Conservation (phyloP, 805 yeast species). For the Suhomyces sp. region DNA sequence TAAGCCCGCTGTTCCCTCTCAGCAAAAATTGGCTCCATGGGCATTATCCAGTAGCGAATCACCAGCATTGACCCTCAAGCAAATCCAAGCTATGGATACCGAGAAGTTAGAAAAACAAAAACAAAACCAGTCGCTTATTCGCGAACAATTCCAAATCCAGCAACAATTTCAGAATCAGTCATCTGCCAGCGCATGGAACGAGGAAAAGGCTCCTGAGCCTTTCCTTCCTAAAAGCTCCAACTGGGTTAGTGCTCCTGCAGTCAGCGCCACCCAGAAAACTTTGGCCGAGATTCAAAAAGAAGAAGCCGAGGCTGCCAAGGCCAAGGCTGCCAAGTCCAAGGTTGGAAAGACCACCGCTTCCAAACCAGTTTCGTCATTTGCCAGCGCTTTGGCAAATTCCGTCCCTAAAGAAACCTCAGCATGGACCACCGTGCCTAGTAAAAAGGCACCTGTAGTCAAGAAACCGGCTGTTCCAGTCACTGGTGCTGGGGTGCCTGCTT, state of each 20-base stretch:
- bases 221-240: conserved; percentile 41
- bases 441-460: conserved; percentile 35
- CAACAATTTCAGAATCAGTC: conserved; percentile 12
- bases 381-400: conserved; percentile 30
- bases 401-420: conserved; percentile 27
- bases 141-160: conserved; percentile 20
- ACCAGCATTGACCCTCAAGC: conserved; percentile 47
- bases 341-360: conserved; percentile 6
- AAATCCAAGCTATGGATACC: conserved; percentile 51
- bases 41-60: conserved; percentile 31
- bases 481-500: conserved; percentile 17
- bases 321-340: conserved; percentile 20
- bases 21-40: conserved; percentile 50
- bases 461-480: conserved; percentile 16
- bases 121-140: conserved; percentile 34
- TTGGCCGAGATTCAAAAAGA: conserved; percentile 63
- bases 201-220: conserved; percentile 25
- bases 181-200: conserved; percentile 18
- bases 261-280: conserved; percentile 43
- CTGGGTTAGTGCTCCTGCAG: conserved; percentile 37
- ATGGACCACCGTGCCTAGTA: conserved; percentile 47
- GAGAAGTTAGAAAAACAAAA: conserved; percentile 40
- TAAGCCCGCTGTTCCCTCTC: conserved; percentile 16
- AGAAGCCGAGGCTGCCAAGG: conserved; percentile 45
- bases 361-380: conserved; percentile 23